phyloP scores from a whole-genome alignment of 2,329 filamentous ascomycete species.

The Fusarium chuoi region DNA sequence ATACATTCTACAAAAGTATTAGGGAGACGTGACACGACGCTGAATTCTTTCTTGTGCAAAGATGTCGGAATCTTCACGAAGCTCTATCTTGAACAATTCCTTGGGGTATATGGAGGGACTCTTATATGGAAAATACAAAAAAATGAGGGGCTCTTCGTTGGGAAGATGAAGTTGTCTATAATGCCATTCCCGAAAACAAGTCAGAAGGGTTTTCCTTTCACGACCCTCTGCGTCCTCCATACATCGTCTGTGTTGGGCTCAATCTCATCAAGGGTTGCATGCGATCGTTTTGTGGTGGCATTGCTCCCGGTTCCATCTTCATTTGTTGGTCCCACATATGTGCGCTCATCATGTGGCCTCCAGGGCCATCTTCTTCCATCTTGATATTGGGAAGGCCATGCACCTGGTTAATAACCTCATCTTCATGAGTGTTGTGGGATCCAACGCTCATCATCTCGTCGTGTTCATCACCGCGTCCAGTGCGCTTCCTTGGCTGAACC shows the following conservation, averaged over 20 bases:
- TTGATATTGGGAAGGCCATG: conserved; percentile 38
- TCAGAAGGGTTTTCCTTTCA: conserved; percentile 8
- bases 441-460: conserved; percentile 54
- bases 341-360: conserved; percentile 44
- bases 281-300: conserved; percentile 35
- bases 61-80: conserved; percentile 6
- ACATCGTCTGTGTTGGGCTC: conserved; percentile 37
- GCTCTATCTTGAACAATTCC: conserved; percentile 24
- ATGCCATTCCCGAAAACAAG: conserved; percentile 21
- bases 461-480: conserved; percentile 33
- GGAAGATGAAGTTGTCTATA: conserved; percentile 50
- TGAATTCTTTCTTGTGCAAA: neutral
- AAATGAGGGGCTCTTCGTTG: conserved; percentile 46
- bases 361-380: conserved; percentile 41
- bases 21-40: neutral
- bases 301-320: conserved; percentile 44
- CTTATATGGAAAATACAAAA: conserved; percentile 31
- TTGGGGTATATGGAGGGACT: conserved; percentile 40
- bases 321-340: conserved; percentile 46
- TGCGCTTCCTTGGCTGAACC: conserved; percentile 46
- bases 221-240: conserved; percentile 38
- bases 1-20: neutral
- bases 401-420: conserved; percentile 51
- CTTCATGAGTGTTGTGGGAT: conserved; percentile 49
- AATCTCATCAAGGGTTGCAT: conserved; percentile 37